Base-by-base conservation (phyloP, 2,329 filamentous ascomycete species). In the Cladosporium sp. region DNA sequence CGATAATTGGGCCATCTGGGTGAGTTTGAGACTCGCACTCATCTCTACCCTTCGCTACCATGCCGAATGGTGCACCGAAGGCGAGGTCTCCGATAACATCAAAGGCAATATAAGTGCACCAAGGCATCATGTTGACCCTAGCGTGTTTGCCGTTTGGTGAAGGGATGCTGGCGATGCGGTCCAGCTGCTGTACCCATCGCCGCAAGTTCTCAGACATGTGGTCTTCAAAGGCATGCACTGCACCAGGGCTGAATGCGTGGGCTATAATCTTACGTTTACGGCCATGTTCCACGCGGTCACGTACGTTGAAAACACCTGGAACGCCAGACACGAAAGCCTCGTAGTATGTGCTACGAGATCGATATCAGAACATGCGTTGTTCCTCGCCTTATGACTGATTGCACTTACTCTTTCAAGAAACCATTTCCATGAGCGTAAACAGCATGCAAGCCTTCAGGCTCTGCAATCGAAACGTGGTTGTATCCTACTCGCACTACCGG, bases 181-280 rank as follows among this genome's bases (percentile, higher is more conserved):
- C 63, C 9, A 64, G 57, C 20, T 65, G 61, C 8, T 45, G 42
- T 5, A 63, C 59, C 64, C 64, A 66, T 40, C 61, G 55, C 9
- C 58, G 59, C 9, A 66, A 60, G 35, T 66, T 65, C 2, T 62
- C 65, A 1, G 69, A 65, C 67, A 72, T 72, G 24, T 70, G 64
- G 4, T 63, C 64, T 51, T 71, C 70, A 56, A 73, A 73, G 0
- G 59, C 65, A 19, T 65, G 64, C 4, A 71, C 68, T 5, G 70
- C 66, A 36, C 62, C 65, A 0, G 70, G 69, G 0, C 68, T 70
- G 49, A 72, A 72, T 7, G 68, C 69, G 51, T 73, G 71, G 0
- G 70, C 66, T 39, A 72, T 68, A 36, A 71, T 69, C 37, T 71
- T 72, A 2, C 70, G 66, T 57, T 73, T 73, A 1, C 71, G 65